phyloP scores from a whole-genome alignment of 2,329 filamentous ascomycete species.

The Sordariomycetes sp. region DNA sequence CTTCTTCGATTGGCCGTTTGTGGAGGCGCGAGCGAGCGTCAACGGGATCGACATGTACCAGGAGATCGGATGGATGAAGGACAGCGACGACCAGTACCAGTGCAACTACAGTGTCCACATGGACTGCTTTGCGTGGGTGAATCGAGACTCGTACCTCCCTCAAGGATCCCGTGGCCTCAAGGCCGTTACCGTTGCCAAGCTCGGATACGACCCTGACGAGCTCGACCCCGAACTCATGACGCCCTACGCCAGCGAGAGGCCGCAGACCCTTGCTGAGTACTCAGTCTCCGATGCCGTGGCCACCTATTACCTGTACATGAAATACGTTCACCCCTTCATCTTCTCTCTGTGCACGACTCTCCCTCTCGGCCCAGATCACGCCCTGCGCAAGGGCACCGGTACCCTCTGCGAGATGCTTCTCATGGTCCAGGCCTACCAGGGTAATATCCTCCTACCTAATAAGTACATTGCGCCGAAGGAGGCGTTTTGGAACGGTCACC shows the following conservation, averaged over 20 bases:
- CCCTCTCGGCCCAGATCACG: conserved; percentile 84
- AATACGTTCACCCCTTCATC: conserved; percentile 99
- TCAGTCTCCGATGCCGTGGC: conserved; percentile 98
- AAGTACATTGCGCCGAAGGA: conserved; percentile 89
- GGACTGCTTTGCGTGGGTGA: conserved; percentile 99
- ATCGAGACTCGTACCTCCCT: conserved; percentile 92
- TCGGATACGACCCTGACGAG: conserved; percentile 96
- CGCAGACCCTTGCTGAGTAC: conserved; percentile 91
- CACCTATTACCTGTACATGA: conserved; percentile 99
- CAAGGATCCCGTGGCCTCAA: conserved; percentile 96
- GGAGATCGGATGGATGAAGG: conserved; percentile 94
- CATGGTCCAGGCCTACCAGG: conserved; percentile 95
- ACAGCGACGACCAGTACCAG: conserved; percentile 91
- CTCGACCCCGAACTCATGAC: conserved; percentile 97
- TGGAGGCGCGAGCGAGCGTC: conserved; percentile 83
- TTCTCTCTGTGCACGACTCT: conserved; percentile 97
- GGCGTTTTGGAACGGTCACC: conserved; percentile 90
- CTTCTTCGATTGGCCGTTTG: conserved; percentile 99
- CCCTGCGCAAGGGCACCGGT: conserved; percentile 87
- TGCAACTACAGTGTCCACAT: conserved; percentile 95
- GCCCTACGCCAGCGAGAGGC: conserved; percentile 75
- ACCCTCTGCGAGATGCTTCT: conserved; percentile 99
- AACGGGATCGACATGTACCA: conserved; percentile 98
- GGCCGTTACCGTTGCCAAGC: conserved; percentile 92
- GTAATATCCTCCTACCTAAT: conserved; percentile 86